These are phyloP conservation scores for Ogataea nitratoaversa DNA, from an alignment of 805 yeast genomes.

Conservation along the genomic window DNA sequence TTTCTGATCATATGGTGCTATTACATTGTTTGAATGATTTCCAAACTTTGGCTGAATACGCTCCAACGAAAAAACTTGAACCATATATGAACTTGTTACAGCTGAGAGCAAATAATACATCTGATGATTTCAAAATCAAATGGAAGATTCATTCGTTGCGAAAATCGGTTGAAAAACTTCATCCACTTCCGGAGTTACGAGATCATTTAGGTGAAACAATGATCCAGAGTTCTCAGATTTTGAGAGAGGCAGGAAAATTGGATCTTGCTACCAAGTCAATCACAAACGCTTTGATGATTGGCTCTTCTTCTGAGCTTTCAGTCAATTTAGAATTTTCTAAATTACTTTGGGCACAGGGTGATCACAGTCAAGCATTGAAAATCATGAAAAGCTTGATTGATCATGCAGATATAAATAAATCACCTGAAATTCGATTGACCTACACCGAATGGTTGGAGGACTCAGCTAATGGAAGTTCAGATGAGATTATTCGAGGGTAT, in stretches of 20 bases:
- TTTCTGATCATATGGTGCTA: conserved; percentile 43
- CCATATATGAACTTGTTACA: conserved; percentile 14
- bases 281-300: conserved; percentile 51
- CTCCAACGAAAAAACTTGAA: conserved; percentile 11
- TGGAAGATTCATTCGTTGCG: conserved; percentile 45
- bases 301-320: conserved; percentile 28
- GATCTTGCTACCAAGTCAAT: conserved; percentile 71
- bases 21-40: conserved; percentile 63
- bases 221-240: conserved; percentile 55
- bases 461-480: conserved; percentile 78
- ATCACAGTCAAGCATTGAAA: conserved; percentile 77
- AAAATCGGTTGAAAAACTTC: conserved; percentile 31
- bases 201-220: conserved; percentile 46
- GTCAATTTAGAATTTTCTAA: conserved; percentile 77
- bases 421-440: conserved; percentile 53
- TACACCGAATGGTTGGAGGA: conserved; percentile 86
- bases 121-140: conserved; percentile 38
- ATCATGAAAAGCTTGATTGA: conserved; percentile 42
- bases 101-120: conserved; percentile 21
- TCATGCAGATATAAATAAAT: conserved; percentile 9
- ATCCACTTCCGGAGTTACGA: conserved; percentile 20
- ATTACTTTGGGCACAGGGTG: conserved; percentile 85
- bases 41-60: conserved; percentile 33
- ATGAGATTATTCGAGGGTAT: conserved; percentile 68
- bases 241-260: conserved; percentile 62